These are phyloP conservation scores for Cardamine occulta DNA, from an alignment of 345 rosid genomes.

Conservation along the genomic window DNA sequence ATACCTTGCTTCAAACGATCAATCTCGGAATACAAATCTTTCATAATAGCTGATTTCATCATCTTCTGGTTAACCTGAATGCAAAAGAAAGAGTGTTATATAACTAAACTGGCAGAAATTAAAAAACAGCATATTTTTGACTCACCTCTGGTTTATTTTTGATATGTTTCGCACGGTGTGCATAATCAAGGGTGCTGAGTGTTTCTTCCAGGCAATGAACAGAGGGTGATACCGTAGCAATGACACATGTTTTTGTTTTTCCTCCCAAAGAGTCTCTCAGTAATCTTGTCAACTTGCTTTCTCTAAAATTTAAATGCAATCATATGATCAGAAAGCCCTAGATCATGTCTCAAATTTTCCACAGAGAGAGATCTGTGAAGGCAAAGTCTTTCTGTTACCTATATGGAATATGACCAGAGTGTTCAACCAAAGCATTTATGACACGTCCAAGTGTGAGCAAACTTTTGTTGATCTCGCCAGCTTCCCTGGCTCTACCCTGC, in stretches of 20 bases:
- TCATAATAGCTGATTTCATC: conserved; percentile 99
- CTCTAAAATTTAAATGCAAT: conserved; percentile 57
- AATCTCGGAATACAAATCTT: conserved; percentile 92
- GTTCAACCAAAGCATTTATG: conserved; percentile 96
- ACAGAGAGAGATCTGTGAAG: not conserved
- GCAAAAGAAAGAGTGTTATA: conserved; percentile 20
- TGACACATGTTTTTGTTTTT: conserved; percentile 96
- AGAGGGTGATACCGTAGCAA: conserved; percentile 95
- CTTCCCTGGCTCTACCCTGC: conserved; percentile 99
- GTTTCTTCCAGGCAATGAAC: conserved; percentile 97
- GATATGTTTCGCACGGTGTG: conserved; percentile 97
- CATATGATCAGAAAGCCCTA: conserved; percentile 6
- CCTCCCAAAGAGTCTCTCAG: conserved; percentile 99
- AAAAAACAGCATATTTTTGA: conserved; percentile 11
- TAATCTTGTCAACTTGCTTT: conserved; percentile 94
- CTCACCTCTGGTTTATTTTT: conserved; percentile 97
- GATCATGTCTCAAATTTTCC: not conserved
- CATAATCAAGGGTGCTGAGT: conserved; percentile 96
- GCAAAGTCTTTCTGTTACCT: conserved; percentile 51
- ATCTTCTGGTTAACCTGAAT: conserved; percentile 97
- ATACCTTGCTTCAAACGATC: conserved; percentile 96
- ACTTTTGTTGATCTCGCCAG: conserved; percentile 98
- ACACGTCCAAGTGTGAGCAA: conserved; percentile 98
- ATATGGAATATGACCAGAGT: conserved; percentile 96
- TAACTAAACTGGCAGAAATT: conserved; percentile 11